These are phyloP conservation scores for Paecilomyces sp. DNA, from an alignment of 2,329 filamentous ascomycete species.

Conservation along the genomic window DNA sequence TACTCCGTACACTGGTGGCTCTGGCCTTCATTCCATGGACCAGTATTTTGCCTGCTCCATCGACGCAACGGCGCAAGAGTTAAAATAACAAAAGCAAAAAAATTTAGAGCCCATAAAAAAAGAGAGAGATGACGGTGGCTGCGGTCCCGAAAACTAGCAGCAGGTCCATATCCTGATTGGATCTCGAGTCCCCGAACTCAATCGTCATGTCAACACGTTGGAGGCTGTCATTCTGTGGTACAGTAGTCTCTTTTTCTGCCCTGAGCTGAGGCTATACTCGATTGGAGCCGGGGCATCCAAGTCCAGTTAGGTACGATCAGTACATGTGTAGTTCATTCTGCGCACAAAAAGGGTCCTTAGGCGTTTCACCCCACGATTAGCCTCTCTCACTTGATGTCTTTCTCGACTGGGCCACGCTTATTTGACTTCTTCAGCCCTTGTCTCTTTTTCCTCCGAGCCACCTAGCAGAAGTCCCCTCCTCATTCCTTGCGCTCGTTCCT, in stretches of 20 bases:
- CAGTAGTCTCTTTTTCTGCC: background rate
- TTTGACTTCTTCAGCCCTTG: background rate
- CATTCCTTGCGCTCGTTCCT: background rate
- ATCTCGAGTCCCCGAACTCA: background rate
- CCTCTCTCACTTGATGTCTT: constrained; percentile 1
- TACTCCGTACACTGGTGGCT: background rate
- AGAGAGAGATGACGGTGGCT: background rate
- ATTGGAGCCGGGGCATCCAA: background rate
- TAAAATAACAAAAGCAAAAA: background rate
- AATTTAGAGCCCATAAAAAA: background rate
- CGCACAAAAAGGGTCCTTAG: constrained; percentile 13
- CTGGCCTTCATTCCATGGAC: background rate
- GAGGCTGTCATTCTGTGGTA: background rate
- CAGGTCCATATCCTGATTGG: background rate
- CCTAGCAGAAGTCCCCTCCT: background rate
- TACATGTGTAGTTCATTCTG: constrained; percentile 3
- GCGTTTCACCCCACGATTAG: constrained; percentile 30
- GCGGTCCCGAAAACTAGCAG: background rate
- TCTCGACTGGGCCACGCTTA: background rate
- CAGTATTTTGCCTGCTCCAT: background rate
- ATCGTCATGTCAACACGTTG: background rate
- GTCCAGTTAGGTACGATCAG: background rate
- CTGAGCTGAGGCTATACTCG: background rate
- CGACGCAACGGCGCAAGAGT: background rate
- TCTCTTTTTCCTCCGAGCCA: background rate